Base-by-base conservation (phyloP, 129 eudicot genomes). In the Lactuca saligna region DNA sequence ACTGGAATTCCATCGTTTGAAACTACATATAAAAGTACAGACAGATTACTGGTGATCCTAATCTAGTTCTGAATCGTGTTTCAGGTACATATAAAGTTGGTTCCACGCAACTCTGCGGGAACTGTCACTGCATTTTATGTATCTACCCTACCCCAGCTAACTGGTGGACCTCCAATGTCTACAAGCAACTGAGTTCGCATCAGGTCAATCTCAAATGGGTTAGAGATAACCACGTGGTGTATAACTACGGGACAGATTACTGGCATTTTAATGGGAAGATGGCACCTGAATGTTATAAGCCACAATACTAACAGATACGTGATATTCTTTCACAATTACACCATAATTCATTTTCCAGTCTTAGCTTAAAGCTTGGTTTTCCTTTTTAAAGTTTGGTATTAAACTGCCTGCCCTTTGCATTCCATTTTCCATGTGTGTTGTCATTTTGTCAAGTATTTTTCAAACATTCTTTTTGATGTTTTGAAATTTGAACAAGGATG, bases 51-150 rank as follows among this genome's bases (percentile, higher is more conserved):
- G 86, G 88, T 5, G 83, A 80, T 17, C 82, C 78, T 66, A 54
- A 62, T 33, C 84, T 86, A 9, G 82, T 80, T 12, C 69, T 86
- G 54, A 86, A 86, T 77, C 64, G 59, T 33, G 42, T 72, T 71
- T 73, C 88, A 77, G 91, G 88, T 83, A 72, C 66, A 29, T 25
- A 84, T 87, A 70, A 84, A 87, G 68, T 72, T 87, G 63, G 90
- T 80, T 32, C 82, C 84, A 1, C 86, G 86, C 15, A 77, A 84
- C 66, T 84, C 95, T 42, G 90, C 88, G 12, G 90, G 95, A 84
- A 87, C 95, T 8, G 95, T 87, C 37, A 82, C 90, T 34, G 87
- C 95, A 34, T 84, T 76, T 61, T 88, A 88, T 46, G 95, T 87
- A 80, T 74, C 32, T 25, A 9, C 39, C 85, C 85, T 37, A 33